Base-by-base conservation (phyloP, 1,139 yeast genomes). In the Yamadazyma oceani region DNA sequence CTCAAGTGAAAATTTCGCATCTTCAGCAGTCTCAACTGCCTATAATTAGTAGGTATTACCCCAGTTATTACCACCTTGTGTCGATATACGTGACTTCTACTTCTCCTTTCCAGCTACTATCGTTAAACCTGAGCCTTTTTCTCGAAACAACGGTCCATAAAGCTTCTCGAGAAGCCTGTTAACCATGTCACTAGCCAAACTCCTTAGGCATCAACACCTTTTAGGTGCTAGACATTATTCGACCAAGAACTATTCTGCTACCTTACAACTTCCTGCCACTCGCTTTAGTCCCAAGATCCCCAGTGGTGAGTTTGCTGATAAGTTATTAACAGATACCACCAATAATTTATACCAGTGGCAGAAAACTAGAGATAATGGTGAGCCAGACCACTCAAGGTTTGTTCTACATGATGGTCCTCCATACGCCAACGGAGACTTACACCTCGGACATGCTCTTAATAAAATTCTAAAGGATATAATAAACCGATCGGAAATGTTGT, bases 321-420 rank as follows among this genome's bases (percentile, higher is more conserved):
- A 37, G n/a, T 51, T 70, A 19, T 56, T 67, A 2, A 41, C 53
- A n/a, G 40, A 48, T 19, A 48, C 66, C 3, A 55, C 69, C 19
- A 52, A 54, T 29, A 57, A 57, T 7, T 51, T 71, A 30, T 69
- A 69, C 43, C 34, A 53, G 8, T 64, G 73, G 72, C 78, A 55
- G 49, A 31, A 17, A 21, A 23, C 32, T 27, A 25, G 12, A 15
- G 19, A 31, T 2, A 53, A 62, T 1, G 60, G 66, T 21, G 5
- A 27, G 5, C 8, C 21, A 27, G 5, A 5, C 3, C 6, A 12
- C 14, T 30, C 29, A 19, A 48, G 68, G n/a, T 88, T 87, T 49
- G 73, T 85, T 1, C 66, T 92, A 3, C 97, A 90, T 50, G 99
- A 92, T 62, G 99, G 99, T 0, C 99, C 99, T 0, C 99, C 99